Conservation (phyloP, 1,284 basidiomycete species). For the Clitocybe nebularis region DNA sequence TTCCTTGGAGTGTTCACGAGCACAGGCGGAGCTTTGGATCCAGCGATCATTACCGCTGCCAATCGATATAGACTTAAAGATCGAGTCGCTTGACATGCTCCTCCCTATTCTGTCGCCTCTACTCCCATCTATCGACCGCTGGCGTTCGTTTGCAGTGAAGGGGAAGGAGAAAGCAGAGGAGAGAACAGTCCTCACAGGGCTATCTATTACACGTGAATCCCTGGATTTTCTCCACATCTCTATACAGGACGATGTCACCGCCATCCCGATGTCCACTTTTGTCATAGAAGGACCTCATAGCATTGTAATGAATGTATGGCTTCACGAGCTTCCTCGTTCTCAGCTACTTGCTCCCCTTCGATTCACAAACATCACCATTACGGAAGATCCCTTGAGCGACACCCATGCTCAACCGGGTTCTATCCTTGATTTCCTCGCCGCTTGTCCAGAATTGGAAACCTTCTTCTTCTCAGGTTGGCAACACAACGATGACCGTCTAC, state of each 20-base stretch:
- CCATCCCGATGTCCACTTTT: conserved; percentile 25
- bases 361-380: conserved; percentile 52
- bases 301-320: conserved; percentile 40
- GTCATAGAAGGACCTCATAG: conserved; percentile 22
- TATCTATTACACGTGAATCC: conserved; percentile 9
- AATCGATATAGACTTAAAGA: conserved; percentile 50
- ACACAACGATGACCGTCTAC: conserved; percentile 34
- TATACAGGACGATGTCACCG: conserved; percentile 30
- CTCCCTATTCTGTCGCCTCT: conserved; percentile 62
- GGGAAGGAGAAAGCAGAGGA: conserved; percentile 32
- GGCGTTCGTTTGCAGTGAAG: conserved; percentile 46
- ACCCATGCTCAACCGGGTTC: conserved; percentile 38
- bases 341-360: conserved; percentile 41
- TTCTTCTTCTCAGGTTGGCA: conserved; percentile 54
- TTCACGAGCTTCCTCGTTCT: conserved; percentile 42
- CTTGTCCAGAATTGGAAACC: conserved; percentile 54
- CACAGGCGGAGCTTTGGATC: conserved; percentile 51
- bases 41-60: conserved; percentile 46
- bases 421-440: conserved; percentile 55
- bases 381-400: conserved; percentile 39
- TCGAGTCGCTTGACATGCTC: conserved; percentile 46
- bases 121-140: conserved; percentile 47
- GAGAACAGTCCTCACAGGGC: conserved; percentile 13
- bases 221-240: conserved; percentile 25
- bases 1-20: conserved; percentile 33